Conservation (phyloP, 2,329 filamentous ascomycete species). For the Penicillium sp. region DNA sequence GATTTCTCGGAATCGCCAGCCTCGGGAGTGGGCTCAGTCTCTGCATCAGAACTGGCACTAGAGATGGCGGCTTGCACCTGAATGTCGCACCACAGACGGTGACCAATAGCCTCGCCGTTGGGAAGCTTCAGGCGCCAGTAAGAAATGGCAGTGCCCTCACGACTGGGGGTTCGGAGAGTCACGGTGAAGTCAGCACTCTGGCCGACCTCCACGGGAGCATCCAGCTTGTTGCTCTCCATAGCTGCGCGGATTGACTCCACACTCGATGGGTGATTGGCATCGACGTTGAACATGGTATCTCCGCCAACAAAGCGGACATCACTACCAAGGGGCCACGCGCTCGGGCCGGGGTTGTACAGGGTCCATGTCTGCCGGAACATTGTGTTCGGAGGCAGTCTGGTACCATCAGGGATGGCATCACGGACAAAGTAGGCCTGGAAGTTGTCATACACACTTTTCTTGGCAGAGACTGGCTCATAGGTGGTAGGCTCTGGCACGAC, state of each 20-base stretch:
- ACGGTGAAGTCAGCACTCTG: conserved; percentile 80
- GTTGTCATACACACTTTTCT: conserved; percentile 7
- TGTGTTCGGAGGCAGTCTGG: conserved; percentile 65
- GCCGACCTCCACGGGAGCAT: conserved; percentile 66
- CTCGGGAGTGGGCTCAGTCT: conserved; percentile 7
- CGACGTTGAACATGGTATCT: conserved; percentile 92
- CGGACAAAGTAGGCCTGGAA: conserved; percentile 68
- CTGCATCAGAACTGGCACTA: conserved; percentile 4
- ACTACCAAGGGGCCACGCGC: conserved; percentile 83
- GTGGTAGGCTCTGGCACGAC: background rate
- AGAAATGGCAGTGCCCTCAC: conserved; percentile 78
- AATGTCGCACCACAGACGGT: conserved; percentile 94
- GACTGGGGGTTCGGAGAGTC: conserved; percentile 73
- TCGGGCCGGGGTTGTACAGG: conserved; percentile 76
- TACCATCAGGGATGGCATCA: conserved; percentile 78
- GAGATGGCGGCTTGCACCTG: conserved; percentile 52
- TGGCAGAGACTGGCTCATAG: background rate
- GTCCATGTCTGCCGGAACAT: conserved; percentile 90
- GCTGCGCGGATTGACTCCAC: conserved; percentile 73
- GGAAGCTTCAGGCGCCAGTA: conserved; percentile 92
- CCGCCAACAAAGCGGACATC: conserved; percentile 88
- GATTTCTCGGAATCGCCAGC: conserved; percentile 33
- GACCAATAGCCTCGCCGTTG: conserved; percentile 79
- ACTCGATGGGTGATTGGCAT: conserved; percentile 75
- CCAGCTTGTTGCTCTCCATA: conserved; percentile 77